Base-by-base conservation (phyloP, 2,329 filamentous ascomycete genomes). In the Nothopassalora personata region DNA sequence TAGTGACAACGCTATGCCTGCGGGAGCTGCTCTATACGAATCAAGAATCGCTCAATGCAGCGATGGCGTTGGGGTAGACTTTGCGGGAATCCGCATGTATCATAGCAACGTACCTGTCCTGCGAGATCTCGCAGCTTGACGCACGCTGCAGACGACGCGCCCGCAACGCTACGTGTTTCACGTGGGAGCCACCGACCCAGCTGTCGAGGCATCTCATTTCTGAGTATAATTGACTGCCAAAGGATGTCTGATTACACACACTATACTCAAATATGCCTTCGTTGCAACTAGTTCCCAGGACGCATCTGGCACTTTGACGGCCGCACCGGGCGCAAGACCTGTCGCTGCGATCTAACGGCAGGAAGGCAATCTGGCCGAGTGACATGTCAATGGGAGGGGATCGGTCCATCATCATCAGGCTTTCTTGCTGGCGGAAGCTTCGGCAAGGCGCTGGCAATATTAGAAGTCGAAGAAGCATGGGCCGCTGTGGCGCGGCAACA, bases 311-410 rank as follows among this genome's bases (percentile, higher is more conserved):
- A 43, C 19, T 18, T 27, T 1, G 19, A 19, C 19, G 18, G 15
- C 18, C 31, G 46, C 11, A 19, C 30, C 31, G n/a, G 19, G 50
- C 50, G 15, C 31, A 52, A 19, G 28, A 34, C 50, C 51, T 54
- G n/a, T 33, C 27, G 18, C 18, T 39, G 18, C 46, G 45, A 59
- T 56, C 48, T 56, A 23, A 23, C 53, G 46, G 52, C 36, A 31
- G 34, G 54, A 52, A 55, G 57, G 34, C 52, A 50, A 59, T 56
- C 47, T 59, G 53, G 50, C 10, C 53, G 34, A 53, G 51, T 54
- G 45, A 54, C 46, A 56, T 52, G 34, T 34, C 36, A 15, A 39
- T 27, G n/a, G 3, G 34, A 11, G 13, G 49, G 18, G 18, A 31
- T 23, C 23, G 23, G 23, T n/a, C n/a, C n/a, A n/a, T n/a, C n/a